Percentiles rank a stretch among this genome's conserved stretches.
phyloP scores from a whole-genome alignment of 148 eudicot species.

The Arbutus unedo region DNA sequence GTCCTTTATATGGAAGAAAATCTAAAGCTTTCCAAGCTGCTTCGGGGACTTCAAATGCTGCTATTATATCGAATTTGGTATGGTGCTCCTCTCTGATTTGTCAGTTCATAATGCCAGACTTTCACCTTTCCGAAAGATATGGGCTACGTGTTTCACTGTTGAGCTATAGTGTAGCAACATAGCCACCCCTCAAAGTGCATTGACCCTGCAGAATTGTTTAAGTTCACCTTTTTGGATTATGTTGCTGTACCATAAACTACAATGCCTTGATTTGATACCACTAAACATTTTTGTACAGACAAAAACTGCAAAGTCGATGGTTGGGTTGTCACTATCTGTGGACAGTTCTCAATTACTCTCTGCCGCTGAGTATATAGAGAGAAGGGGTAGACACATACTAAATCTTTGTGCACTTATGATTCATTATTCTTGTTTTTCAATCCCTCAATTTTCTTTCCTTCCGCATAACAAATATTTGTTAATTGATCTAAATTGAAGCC shows the following conservation, averaged over 20 bases:
- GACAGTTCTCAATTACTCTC: slow-evolving; percentile 72
- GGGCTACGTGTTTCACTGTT: not conserved
- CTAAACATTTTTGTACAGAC: slow-evolving; percentile 48
- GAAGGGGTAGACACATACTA: slow-evolving; percentile 49
- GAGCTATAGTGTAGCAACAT: not conserved
- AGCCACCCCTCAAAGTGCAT: not conserved
- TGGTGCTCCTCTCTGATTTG: slow-evolving; percentile 16
- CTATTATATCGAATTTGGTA: slow-evolving; percentile 77
- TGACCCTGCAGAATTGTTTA: slow-evolving; percentile 6
- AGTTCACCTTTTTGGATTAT: slow-evolving; percentile 8
- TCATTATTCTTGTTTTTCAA: slow-evolving; percentile 12
- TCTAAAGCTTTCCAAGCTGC: slow-evolving; percentile 97
- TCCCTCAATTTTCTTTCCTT: slow-evolving; percentile 15
- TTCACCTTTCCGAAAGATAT: not conserved
- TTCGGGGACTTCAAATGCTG: slow-evolving; percentile 73
- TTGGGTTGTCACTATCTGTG: slow-evolving; percentile 68
- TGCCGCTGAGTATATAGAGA: slow-evolving; percentile 67
- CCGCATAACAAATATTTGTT: slow-evolving; percentile 8
- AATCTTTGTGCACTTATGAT: not conserved
- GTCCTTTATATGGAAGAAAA: slow-evolving; percentile 93
- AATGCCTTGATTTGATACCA: slow-evolving; percentile 14
- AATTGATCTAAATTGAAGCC: slow-evolving; percentile 44
- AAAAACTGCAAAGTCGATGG: slow-evolving; percentile 81
- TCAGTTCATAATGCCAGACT: not conserved
- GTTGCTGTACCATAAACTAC: not conserved